phyloP scores from a whole-genome alignment of 305 asterid genomes.

The Fraxinus albicans region DNA sequence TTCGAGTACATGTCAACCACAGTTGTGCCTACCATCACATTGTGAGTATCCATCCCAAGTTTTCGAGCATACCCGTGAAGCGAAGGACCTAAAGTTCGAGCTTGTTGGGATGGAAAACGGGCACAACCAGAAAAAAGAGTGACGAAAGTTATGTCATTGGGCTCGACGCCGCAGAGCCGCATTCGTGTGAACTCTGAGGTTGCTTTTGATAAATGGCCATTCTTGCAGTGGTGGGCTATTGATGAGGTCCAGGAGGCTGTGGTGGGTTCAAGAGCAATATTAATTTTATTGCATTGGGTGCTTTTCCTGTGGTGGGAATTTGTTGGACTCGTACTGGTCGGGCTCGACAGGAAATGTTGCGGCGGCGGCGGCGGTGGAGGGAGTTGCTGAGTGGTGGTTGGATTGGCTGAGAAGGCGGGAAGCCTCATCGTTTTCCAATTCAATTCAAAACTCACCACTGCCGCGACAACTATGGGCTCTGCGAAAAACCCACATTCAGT shows the following conservation, averaged over 20 bases:
- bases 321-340: neutral
- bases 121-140: constrained; percentile 71
- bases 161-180: constrained; percentile 56
- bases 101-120: constrained; percentile 43
- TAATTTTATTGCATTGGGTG: constrained; percentile 4
- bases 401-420: constrained; percentile 43
- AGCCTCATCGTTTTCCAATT: constrained; percentile 37
- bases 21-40: constrained; percentile 75
- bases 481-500: neutral
- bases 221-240: constrained; percentile 61
- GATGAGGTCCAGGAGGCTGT: constrained; percentile 77
- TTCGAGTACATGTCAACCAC: constrained; percentile 68
- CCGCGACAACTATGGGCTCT: neutral
- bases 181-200: constrained; percentile 48
- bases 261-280: constrained; percentile 22
- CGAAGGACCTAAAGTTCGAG: constrained; percentile 42
- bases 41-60: constrained; percentile 46
- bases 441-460: neutral
- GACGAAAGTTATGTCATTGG: constrained; percentile 58
- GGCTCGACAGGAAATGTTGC: neutral
- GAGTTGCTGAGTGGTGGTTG: constrained; percentile 18
- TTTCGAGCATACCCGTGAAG: constrained; percentile 63
- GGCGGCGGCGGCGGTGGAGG: constrained; percentile 2
- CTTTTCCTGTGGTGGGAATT: neutral
- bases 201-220: constrained; percentile 55